A percentile compares a stretch with the other conserved stretches of the same genome.
These are phyloP conservation scores for Sinapis alba DNA, from an alignment of 441 rosid species.

Conservation along the genomic window DNA sequence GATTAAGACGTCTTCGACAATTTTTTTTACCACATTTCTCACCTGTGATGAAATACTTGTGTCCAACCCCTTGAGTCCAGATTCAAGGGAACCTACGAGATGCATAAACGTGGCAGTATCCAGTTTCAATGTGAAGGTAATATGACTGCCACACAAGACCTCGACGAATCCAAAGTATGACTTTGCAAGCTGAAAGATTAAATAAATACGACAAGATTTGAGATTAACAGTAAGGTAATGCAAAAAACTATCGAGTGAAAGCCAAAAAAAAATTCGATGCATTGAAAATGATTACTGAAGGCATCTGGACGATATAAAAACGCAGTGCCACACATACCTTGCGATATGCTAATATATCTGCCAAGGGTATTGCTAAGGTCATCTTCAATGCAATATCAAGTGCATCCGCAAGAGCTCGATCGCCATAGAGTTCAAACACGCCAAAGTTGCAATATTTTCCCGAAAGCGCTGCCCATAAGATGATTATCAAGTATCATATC, in stretches of 20 bases:
- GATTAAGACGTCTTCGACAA: background rate
- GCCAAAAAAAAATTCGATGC: background rate
- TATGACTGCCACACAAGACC: constrained; percentile 83
- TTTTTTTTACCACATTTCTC: constrained; percentile 26
- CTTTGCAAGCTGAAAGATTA: constrained; percentile 74
- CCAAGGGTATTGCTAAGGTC: constrained; percentile 88
- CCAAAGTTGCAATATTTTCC: constrained; percentile 98
- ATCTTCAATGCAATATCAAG: constrained; percentile 91
- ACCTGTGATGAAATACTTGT: constrained; percentile 95
- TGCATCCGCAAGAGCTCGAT: constrained; percentile 96
- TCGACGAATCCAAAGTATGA: constrained; percentile 97
- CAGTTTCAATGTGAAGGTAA: constrained; percentile 73
- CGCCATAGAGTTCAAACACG: constrained; percentile 99
- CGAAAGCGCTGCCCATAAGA: constrained; percentile 75
- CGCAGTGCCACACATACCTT: constrained; percentile 57
- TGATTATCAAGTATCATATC: constrained; percentile 3
- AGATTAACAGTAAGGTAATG: background rate
- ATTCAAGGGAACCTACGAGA: constrained; percentile 95
- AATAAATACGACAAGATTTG: constrained; percentile 23
- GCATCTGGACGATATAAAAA: background rate
- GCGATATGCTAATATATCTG: constrained; percentile 88
- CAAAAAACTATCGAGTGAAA: background rate
- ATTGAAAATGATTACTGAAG: background rate
- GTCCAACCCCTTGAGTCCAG: constrained; percentile 95
- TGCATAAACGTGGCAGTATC: constrained; percentile 90